phyloP scores from a whole-genome alignment of 257 asterid genomes.

The Solanum ossicruentum region DNA sequence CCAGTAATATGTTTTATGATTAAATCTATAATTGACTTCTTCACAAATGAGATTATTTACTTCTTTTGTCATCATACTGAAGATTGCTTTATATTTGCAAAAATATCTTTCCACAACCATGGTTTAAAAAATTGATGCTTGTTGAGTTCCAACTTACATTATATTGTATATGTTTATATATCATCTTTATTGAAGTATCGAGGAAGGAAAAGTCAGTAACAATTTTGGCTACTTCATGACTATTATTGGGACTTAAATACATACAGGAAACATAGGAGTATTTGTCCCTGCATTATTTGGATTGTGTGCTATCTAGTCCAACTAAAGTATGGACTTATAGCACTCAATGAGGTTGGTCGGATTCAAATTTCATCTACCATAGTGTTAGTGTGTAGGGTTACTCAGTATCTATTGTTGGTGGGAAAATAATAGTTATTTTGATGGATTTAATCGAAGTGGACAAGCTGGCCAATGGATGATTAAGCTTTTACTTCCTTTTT shows the following conservation, averaged over 20 bases:
- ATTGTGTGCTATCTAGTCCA: neutral
- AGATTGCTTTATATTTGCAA: neutral
- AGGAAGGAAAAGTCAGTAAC: neutral
- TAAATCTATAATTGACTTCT: neutral
- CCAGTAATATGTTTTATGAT: neutral
- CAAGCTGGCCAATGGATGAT: neutral
- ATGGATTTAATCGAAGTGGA: neutral
- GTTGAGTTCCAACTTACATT: neutral
- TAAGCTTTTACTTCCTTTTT: neutral
- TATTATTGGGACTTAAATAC: neutral
- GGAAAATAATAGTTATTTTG: neutral
- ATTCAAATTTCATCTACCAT: neutral
- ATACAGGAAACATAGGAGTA: neutral
- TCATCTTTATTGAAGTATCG: neutral
- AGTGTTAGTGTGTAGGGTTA: fast-evolving
- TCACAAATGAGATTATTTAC: neutral
- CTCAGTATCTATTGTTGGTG: neutral
- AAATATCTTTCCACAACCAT: neutral
- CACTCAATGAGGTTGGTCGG: neutral
- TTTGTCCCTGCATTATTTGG: neutral
- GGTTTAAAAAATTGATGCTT: neutral
- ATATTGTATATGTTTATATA: neutral
- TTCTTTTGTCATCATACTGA: neutral
- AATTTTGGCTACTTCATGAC: neutral
- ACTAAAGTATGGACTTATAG: neutral